Evolutionary conservation across 2,329 filamentous ascomycete species (phyloP).

Genomic region (Xylariaceae sp.): DNA sequence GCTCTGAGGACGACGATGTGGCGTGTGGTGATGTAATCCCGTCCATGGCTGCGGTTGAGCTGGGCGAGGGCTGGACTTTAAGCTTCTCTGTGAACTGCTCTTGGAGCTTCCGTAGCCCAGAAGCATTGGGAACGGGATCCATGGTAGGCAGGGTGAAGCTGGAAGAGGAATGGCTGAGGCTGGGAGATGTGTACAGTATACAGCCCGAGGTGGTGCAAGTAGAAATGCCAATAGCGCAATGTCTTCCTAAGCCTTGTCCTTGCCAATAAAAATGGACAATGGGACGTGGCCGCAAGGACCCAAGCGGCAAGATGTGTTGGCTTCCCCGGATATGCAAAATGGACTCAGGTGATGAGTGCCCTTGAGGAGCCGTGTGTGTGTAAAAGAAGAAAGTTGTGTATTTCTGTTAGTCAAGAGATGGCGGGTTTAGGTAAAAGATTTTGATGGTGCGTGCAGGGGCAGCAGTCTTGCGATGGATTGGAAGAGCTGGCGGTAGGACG

Average conservation of each 20-base stretch:
- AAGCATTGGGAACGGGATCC: constrained; percentile 11
- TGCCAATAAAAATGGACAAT: neutral
- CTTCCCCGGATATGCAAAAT: constrained; percentile 4
- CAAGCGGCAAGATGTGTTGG: neutral
- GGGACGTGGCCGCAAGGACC: constrained; percentile 10
- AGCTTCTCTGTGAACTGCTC: constrained; percentile 8
- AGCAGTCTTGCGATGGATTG: constrained; percentile 25
- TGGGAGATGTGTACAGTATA: neutral
- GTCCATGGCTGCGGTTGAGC: constrained; percentile 27
- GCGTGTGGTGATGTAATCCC: constrained; percentile 9
- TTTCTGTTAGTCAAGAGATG: constrained; percentile 48
- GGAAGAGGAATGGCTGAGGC: neutral
- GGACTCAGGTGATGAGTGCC: constrained; percentile 8
- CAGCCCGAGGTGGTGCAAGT: constrained; percentile 24
- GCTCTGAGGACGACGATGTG: constrained; percentile 21
- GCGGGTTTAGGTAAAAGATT: constrained; percentile 46
- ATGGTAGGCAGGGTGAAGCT: constrained; percentile 15
- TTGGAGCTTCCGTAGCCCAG: constrained; percentile 13
- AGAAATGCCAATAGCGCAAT: constrained; percentile 28
- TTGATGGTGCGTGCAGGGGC: constrained; percentile 42
- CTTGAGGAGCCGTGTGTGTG: neutral
- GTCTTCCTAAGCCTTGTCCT: constrained; percentile 1
- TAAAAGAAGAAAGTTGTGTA: constrained; percentile 5
- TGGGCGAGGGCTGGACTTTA: constrained; percentile 18
- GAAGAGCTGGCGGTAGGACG: neutral